Evolutionary conservation across 2,329 filamentous ascomycete genomes (phyloP).

Genomic region (Epichloe aotearoae): DNA sequence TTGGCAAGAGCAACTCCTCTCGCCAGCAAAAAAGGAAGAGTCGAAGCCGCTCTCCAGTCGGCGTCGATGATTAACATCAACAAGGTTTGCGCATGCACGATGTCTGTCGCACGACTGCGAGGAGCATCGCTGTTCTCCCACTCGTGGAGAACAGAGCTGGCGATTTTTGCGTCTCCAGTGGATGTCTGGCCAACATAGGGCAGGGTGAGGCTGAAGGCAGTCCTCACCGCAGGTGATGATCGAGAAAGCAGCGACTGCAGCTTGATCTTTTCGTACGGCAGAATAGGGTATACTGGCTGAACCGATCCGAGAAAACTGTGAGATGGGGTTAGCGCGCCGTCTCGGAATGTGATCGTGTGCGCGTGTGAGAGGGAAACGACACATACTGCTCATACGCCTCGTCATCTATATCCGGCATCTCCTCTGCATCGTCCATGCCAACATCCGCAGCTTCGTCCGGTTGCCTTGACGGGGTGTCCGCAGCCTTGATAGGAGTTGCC

Average conservation of each 20-base stretch:
- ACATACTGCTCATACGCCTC: conserved; percentile 32
- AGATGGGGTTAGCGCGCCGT: background rate
- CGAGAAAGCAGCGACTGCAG: conserved; percentile 42
- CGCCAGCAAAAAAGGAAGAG: conserved; percentile 37
- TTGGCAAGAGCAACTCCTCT: conserved; percentile 54
- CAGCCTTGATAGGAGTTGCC: conserved; percentile 25
- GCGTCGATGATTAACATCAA: conserved; percentile 54
- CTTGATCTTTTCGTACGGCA: conserved; percentile 43
- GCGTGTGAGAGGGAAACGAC: background rate
- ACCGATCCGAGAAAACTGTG: conserved; percentile 49
- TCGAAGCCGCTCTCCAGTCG: conserved; percentile 39
- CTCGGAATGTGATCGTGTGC: background rate
- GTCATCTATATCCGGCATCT: conserved; percentile 23
- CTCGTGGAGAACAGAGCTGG: conserved; percentile 34
- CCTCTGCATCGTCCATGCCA: conserved; percentile 13
- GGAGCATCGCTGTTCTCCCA: conserved; percentile 34
- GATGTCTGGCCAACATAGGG: conserved; percentile 35
- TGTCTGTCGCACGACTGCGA: conserved; percentile 27
- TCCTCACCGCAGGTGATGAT: conserved; percentile 42
- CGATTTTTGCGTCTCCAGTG: conserved; percentile 29
- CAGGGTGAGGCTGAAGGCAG: conserved; percentile 52
- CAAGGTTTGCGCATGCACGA: conserved; percentile 53
- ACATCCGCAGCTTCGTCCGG: conserved; percentile 22
- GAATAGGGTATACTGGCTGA: conserved; percentile 53
- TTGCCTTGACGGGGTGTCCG: conserved; percentile 23